These are phyloP conservation scores for Leccinum pellstonianum DNA, from an alignment of 768 basidiomycete species.

Conservation along the genomic window DNA sequence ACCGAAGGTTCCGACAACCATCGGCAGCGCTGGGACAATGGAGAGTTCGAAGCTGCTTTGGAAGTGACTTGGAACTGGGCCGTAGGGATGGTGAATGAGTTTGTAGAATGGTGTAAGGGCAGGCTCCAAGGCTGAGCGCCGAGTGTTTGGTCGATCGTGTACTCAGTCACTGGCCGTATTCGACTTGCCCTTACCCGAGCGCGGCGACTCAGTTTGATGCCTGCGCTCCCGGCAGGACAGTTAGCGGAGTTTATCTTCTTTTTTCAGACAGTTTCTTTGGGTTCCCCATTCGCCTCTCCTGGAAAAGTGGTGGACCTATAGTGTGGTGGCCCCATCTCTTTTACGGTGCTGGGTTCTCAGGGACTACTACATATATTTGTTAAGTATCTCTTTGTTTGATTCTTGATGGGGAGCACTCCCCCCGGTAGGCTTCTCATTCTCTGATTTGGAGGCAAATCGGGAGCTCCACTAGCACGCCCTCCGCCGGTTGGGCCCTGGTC, in stretches of 20 bases:
- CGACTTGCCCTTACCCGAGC: background rate
- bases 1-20: slow-evolving; percentile 51
- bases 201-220: background rate
- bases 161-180: background rate
- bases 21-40: slow-evolving; percentile 55
- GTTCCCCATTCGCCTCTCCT: background rate
- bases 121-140: slow-evolving; percentile 22
- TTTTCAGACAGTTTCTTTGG: background rate
- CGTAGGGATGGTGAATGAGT: slow-evolving; percentile 36
- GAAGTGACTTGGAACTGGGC: slow-evolving; percentile 62
- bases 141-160: background rate
- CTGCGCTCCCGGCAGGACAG: background rate
- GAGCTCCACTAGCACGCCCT: background rate
- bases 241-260: background rate
- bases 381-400: background rate
- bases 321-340: background rate
- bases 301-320: background rate
- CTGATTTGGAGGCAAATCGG: background rate
- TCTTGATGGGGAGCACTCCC: background rate
- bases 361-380: background rate
- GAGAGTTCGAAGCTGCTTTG: slow-evolving; percentile 62
- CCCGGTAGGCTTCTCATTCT: background rate
- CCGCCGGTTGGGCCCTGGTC: background rate
- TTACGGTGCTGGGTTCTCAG: background rate
- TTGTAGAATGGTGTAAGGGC: slow-evolving; percentile 27